These are phyloP conservation scores for Linnemannia exigua DNA, from an alignment of 192 early-diverging fungal genomes.

Conservation along the genomic window DNA sequence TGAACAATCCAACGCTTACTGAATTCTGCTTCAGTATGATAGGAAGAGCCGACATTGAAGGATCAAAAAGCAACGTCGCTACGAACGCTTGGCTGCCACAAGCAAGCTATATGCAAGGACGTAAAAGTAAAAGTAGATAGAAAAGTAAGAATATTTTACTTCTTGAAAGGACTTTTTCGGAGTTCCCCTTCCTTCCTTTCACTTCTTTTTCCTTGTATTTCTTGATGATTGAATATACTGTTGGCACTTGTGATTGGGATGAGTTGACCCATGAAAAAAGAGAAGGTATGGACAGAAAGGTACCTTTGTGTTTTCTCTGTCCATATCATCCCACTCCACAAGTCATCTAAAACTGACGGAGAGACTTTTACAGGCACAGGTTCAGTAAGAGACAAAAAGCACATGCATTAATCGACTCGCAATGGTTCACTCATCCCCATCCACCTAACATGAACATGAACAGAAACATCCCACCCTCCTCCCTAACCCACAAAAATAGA, in stretches of 20 bases:
- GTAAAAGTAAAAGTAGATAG: neutral
- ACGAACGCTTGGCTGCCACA: neutral
- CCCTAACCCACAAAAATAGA: neutral
- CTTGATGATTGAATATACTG: too few species aligned
- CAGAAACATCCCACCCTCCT: neutral
- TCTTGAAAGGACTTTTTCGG: neutral
- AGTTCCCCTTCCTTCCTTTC: neutral
- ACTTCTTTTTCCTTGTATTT: too few species aligned
- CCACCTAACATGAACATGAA: neutral
- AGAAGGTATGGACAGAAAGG: neutral
- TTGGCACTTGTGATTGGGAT: neutral
- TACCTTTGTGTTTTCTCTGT: neutral
- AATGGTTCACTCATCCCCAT: neutral
- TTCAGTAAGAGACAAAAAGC: neutral
- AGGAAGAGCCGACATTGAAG: slow-evolving; percentile 89
- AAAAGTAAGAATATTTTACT: neutral
- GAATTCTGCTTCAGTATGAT: slow-evolving; percentile 88
- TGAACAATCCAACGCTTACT: slow-evolving; percentile 88
- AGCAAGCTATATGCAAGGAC: neutral
- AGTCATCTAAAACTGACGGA: neutral
- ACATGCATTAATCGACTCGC: neutral
- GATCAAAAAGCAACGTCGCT: slow-evolving; percentile 78
- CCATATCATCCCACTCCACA: neutral
- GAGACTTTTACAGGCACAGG: neutral
- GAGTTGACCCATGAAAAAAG: neutral